Base-by-base conservation (phyloP, 2,329 filamentous ascomycete genomes). In the Talaromyces sp. region DNA sequence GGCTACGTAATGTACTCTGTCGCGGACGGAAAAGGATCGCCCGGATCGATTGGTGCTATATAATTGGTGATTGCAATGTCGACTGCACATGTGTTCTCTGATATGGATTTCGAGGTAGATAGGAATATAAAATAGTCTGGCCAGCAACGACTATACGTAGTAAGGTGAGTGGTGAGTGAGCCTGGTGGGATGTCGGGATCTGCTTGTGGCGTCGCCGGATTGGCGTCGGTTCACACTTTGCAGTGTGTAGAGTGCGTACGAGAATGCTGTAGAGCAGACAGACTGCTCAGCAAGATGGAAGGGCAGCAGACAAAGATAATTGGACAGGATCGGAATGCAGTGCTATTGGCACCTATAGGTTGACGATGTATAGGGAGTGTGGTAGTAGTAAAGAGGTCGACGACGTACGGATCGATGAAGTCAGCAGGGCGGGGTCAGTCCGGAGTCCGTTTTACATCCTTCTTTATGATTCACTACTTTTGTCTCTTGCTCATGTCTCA, bases 371-470 rank as follows among this genome's bases (percentile, higher is more conserved):
- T 31, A 31, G 27, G 27, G 5, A 31, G 27, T 31, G 27, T 31
- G 35, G 19, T 10, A 39, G 35, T 35, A 7, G 14, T 5, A 37
- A 31, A 24, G n/a, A 14, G 22, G 41, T n/a, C 22, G 22, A 22
- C 60, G 63, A 64, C 63, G 63, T 60, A 57, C 63, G 48, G 58
- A 31, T 50, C 45, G 63, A 60, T 65, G 58, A 65, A 62, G 63
- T 60, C 57, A 65, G 57, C 47, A 65, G 57, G 56, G 63, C 63
- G 63, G 63, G 63, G 63, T 65, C 33, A 43, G 45, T 37, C 41
- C 37, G 43, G 27, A 50, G 45, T 33, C 41, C 16, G 33, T 14
- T 13, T 11, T 37, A 11, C n/a, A 13, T 37, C 9, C 13, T 13
- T 24, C 31, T 56, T 8, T 56, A 56, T 56, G 52, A 56, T 37